phyloP scores from a whole-genome alignment of 352 stramenopile genomes.

The Phytophthora pluvialis region DNA sequence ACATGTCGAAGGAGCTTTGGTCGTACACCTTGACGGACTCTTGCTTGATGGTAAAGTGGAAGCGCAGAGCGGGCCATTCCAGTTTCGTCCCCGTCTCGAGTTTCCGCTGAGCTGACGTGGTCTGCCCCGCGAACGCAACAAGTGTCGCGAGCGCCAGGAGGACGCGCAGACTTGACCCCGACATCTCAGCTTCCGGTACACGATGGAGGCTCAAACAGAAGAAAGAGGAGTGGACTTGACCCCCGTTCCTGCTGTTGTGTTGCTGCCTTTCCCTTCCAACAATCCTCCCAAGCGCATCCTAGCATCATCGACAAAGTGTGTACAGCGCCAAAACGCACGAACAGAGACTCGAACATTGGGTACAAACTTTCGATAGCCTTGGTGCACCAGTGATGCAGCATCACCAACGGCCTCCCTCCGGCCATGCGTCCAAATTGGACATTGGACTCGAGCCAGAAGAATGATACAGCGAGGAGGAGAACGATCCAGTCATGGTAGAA shows the following conservation, averaged over 20 bases:
- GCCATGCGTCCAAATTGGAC: no score
- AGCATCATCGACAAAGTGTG: constrained; percentile 10
- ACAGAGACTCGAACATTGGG: no score
- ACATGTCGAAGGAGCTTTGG: constrained; percentile 32
- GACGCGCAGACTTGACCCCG: background rate
- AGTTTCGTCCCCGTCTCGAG: constrained; percentile 8
- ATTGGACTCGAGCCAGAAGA: no score
- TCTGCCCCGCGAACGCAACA: background rate
- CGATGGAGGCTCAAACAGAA: background rate
- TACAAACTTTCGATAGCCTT: no score
- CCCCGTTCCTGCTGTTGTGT: constrained; percentile 7
- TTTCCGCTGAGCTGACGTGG: constrained; percentile 1
- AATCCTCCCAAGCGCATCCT: constrained; percentile 10
- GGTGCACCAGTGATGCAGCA: no score
- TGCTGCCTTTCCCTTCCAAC: background rate
- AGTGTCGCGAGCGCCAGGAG: background rate
- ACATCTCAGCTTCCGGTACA: background rate
- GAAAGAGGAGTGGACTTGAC: constrained; percentile 1
- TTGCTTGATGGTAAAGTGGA: constrained; percentile 46
- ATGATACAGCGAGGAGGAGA: no score
- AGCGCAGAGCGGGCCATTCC: constrained; percentile 28
- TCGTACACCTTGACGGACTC: constrained; percentile 38
- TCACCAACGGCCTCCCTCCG: no score
- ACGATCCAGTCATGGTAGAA: no score
- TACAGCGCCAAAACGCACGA: background rate